phyloP scores from a whole-genome alignment of 169 alveolate genomes.

The Plasmodium yoelii region DNA sequence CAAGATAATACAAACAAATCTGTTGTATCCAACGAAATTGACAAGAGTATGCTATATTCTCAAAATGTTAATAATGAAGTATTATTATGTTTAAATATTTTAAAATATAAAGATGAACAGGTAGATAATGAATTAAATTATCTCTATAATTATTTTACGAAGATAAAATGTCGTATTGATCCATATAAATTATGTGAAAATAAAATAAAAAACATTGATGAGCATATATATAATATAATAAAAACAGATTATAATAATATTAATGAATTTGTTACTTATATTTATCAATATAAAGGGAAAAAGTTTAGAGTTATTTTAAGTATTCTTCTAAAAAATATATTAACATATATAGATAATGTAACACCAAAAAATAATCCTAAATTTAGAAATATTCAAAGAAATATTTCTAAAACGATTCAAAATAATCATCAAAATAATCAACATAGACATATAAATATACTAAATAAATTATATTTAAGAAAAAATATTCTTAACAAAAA shows the following conservation, averaged over 20 bases:
- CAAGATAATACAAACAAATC: slow-evolving; percentile 1
- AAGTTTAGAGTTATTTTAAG: slow-evolving; percentile 62
- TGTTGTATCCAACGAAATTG: neutral
- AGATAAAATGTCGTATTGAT: slow-evolving; percentile 32
- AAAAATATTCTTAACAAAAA: too few species aligned
- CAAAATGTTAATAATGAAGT: slow-evolving; percentile 30
- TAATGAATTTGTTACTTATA: slow-evolving; percentile 68
- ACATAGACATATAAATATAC: slow-evolving; percentile 3
- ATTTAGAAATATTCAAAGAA: slow-evolving; percentile 33
- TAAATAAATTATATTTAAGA: neutral
- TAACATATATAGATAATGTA: slow-evolving; percentile 38
- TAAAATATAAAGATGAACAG: slow-evolving; percentile 32
- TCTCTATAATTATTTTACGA: slow-evolving; percentile 37
- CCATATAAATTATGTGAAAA: slow-evolving; percentile 62
- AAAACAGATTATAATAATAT: slow-evolving; percentile 70
- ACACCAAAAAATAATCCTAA: slow-evolving; percentile 33
- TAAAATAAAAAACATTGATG: slow-evolving; percentile 67
- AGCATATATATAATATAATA: slow-evolving; percentile 63
- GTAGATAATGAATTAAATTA: slow-evolving; percentile 44
- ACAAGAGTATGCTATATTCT: slow-evolving; percentile 5
- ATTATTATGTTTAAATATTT: slow-evolving; percentile 55
- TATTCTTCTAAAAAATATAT: slow-evolving; percentile 33
- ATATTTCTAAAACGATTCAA: slow-evolving; percentile 8
- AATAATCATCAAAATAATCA: slow-evolving; percentile 1
- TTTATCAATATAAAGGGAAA: slow-evolving; percentile 60